Conservation (phyloP, 192 early-diverging fungal genomes). For the Kickxella alabastrina region DNA sequence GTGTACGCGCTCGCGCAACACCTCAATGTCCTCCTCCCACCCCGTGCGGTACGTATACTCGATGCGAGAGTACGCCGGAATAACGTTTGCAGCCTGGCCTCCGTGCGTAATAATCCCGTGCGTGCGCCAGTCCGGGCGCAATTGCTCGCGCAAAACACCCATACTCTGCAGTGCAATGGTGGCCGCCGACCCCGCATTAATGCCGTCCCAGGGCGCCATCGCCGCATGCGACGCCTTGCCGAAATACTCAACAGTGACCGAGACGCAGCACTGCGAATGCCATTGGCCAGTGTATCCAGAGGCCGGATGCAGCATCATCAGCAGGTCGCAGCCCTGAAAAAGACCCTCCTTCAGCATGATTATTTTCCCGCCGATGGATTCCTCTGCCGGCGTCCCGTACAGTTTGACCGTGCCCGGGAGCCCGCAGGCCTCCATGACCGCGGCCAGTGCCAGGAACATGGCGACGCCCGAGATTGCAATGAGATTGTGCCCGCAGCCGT, state of each 20-base stretch:
- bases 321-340: conserved; percentile 66
- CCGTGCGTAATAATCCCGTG: conserved; percentile 76
- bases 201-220: conserved; percentile 60
- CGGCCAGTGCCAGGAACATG: conserved; percentile 53
- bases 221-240: conserved; percentile 72
- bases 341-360: conserved; percentile 61
- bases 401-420: conserved; percentile 61
- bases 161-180: conserved; percentile 62
- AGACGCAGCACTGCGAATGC: conserved; percentile 47
- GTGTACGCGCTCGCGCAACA: conserved; percentile 53
- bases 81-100: conserved; percentile 61
- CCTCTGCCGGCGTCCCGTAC: conserved; percentile 78
- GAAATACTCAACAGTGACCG: conserved; percentile 59
- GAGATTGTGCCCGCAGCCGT: conserved; percentile 70
- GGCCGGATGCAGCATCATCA: conserved; percentile 82
- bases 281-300: conserved; percentile 50
- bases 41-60: conserved; percentile 60
- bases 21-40: conserved; percentile 43
- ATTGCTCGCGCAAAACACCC: conserved; percentile 69
- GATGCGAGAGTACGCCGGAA: conserved; percentile 61
- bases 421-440: conserved; percentile 36
- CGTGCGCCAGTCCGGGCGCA: conserved; percentile 61
- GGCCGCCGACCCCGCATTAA: conserved; percentile 79
- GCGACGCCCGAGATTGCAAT: conserved; percentile 69
- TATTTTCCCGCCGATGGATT: conserved; percentile 70